A percentile compares a stretch with the other conserved stretches of the same genome.
Conservation (phyloP, 164 flowering plant genomes). For the grape (Vitis vinifera) region DNA sequence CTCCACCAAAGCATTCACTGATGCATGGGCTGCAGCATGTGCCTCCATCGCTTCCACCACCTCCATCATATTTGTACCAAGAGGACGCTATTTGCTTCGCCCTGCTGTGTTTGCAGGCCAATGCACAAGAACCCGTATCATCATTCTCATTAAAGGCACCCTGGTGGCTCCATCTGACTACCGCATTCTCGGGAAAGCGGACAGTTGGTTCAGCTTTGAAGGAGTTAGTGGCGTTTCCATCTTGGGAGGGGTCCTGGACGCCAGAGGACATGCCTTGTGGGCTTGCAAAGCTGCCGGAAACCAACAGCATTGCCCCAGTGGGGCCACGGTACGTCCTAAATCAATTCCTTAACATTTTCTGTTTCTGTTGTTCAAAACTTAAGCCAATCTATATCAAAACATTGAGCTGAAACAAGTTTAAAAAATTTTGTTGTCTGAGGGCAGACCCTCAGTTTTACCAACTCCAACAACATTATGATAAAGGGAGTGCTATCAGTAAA, state of each 20-base stretch:
- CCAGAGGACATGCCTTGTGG: conserved; percentile 23
- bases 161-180: conserved; percentile 25
- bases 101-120: conserved; percentile 6
- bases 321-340: conserved; percentile 23
- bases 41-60: neutral
- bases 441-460: conserved; percentile 20
- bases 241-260: conserved; percentile 23
- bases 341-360: neutral
- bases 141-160: conserved; percentile 16
- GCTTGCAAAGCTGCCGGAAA: conserved; percentile 17
- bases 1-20: conserved; percentile 14
- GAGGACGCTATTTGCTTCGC: conserved; percentile 20
- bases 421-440: conserved; percentile 1
- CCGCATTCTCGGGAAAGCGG: conserved; percentile 1
- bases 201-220: conserved; percentile 20
- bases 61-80: conserved; percentile 14
- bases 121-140: conserved; percentile 14
- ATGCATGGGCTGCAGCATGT: conserved; percentile 23
- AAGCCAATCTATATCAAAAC: too few species aligned
- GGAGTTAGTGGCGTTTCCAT: conserved; percentile 16
- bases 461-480: conserved; percentile 21
- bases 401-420: neutral
- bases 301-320: conserved; percentile 12
- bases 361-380: too few species aligned
- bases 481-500: conserved; percentile 21